These are phyloP conservation scores for Termitomyces sp. DNA, from an alignment of 768 basidiomycete genomes.

Conservation along the genomic window DNA sequence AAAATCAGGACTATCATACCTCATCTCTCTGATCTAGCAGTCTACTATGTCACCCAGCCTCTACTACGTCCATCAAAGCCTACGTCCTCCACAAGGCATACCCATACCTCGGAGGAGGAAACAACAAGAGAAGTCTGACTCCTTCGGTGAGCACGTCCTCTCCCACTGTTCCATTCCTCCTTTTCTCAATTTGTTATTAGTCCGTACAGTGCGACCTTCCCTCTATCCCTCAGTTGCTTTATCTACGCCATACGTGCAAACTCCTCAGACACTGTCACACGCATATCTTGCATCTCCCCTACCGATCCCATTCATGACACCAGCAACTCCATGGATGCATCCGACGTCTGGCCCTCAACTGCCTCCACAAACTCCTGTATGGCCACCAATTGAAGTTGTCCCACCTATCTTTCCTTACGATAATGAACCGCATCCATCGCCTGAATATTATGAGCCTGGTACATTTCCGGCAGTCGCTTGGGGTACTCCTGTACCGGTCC, in stretches of 20 bases:
- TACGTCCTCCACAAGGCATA: constrained; percentile 5
- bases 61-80: constrained; percentile 1
- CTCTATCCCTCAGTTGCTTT: constrained; percentile 3
- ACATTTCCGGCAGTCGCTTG: constrained; percentile 18
- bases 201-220: constrained; percentile 4
- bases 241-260: constrained; percentile 6
- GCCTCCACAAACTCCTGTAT: constrained; percentile 5
- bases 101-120: constrained; percentile 7
- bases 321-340: constrained; percentile 4
- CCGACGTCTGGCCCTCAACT: neutral
- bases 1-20: neutral
- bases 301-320: neutral
- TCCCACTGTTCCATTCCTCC: neutral
- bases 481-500: constrained; percentile 17
- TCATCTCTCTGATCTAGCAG: neutral
- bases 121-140: neutral
- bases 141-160: constrained; percentile 4
- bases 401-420: constrained; percentile 1
- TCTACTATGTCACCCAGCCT: neutral
- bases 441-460: constrained; percentile 17
- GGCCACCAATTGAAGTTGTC: constrained; percentile 7
- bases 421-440: neutral
- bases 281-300: neutral
- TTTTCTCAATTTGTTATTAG: neutral
- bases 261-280: neutral